Evolutionary conservation across 2,329 filamentous ascomycete species (phyloP).

Genomic region (Iodosphaeria phyllophila): DNA sequence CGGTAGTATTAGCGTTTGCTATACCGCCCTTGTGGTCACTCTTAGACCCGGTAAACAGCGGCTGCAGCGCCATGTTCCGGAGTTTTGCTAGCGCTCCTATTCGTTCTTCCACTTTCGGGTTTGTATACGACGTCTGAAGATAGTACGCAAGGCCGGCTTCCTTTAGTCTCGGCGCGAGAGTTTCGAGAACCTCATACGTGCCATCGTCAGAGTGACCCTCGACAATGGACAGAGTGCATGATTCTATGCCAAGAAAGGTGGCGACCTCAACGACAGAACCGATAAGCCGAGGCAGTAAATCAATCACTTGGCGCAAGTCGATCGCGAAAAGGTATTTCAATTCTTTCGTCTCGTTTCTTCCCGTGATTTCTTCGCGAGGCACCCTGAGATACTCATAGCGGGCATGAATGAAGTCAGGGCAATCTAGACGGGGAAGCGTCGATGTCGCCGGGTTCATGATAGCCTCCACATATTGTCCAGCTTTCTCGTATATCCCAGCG

Average conservation of each 20-base stretch:
- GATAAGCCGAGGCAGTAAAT: conserved; percentile 28
- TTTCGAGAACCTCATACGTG: conserved; percentile 27
- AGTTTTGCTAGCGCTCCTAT: conserved; percentile 28
- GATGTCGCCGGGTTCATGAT: conserved; percentile 11
- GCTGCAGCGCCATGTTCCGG: conserved; percentile 31
- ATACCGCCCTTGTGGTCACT: conserved; percentile 6
- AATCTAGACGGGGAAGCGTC: conserved; percentile 9
- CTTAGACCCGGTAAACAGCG: conserved; percentile 14
- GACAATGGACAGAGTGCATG: conserved; percentile 33
- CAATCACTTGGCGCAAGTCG: conserved; percentile 24
- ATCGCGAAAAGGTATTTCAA: conserved; percentile 31
- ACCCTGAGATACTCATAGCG: conserved; percentile 8
- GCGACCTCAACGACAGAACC: conserved; percentile 30
- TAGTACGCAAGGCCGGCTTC: conserved; percentile 20
- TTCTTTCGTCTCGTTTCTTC: neutral
- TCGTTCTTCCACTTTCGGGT: conserved; percentile 23
- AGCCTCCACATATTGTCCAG: conserved; percentile 12
- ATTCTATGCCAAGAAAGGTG: conserved; percentile 26
- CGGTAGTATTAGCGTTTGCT: conserved; percentile 18
- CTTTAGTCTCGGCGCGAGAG: conserved; percentile 20
- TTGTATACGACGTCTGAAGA: conserved; percentile 20
- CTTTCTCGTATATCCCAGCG: no score
- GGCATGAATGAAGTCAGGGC: conserved; percentile 8
- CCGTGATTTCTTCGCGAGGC: neutral
- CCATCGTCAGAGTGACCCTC: conserved; percentile 36